Conservation (phyloP, 192 early-diverging fungal genomes). For the Coemansia reversa region DNA sequence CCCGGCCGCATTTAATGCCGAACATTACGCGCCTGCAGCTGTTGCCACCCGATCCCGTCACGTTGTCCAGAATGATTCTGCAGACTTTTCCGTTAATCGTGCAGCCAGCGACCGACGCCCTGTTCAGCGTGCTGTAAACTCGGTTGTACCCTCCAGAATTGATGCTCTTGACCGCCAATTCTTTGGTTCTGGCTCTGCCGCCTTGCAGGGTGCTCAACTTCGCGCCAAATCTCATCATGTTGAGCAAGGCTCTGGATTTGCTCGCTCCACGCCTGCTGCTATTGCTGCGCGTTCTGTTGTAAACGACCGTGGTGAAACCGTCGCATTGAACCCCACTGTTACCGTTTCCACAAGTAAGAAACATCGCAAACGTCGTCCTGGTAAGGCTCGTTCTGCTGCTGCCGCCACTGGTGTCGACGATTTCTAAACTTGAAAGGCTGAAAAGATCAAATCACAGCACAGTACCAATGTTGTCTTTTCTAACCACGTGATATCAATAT, state of each 20-base stretch:
- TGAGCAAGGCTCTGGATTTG: slow-evolving; percentile 38
- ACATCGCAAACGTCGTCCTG: slow-evolving; percentile 49
- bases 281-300: slow-evolving; percentile 32
- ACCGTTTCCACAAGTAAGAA: slow-evolving; percentile 60
- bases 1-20: slow-evolving; percentile 75
- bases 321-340: slow-evolving; percentile 55
- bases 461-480: background rate
- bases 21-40: slow-evolving; percentile 67
- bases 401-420: background rate
- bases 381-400: slow-evolving; percentile 11
- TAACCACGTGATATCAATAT: background rate
- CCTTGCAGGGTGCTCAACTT: slow-evolving; percentile 26
- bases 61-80: slow-evolving; percentile 54
- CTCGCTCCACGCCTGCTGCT: slow-evolving; percentile 32
- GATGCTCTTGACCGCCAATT: slow-evolving; percentile 47
- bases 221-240: slow-evolving; percentile 32
- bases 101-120: slow-evolving; percentile 59
- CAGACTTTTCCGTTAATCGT: slow-evolving; percentile 51
- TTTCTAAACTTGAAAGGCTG: background rate
- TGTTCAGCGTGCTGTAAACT: slow-evolving; percentile 57
- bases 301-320: slow-evolving; percentile 58
- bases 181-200: slow-evolving; percentile 27
- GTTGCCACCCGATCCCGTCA: slow-evolving; percentile 37
- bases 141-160: slow-evolving; percentile 36
- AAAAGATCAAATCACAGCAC: background rate